Evolutionary conservation across 768 basidiomycete genomes (phyloP).

Genomic region (Mycena latifolia): DNA sequence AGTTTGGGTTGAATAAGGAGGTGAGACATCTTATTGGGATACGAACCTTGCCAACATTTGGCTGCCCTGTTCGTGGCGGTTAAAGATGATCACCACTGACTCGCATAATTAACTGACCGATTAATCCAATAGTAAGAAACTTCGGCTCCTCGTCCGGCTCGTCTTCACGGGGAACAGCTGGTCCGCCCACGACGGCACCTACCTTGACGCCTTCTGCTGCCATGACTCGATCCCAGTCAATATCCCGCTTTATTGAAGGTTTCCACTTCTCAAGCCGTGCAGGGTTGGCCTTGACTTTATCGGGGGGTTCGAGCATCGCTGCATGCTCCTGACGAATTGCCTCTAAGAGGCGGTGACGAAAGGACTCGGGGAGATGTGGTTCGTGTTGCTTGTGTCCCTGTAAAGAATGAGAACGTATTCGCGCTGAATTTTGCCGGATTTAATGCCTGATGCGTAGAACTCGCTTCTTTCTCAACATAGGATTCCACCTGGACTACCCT

Average conservation of each 20-base stretch:
- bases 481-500: constrained; percentile 83
- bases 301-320: constrained; percentile 77
- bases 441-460: constrained; percentile 50
- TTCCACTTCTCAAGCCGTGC: constrained; percentile 71
- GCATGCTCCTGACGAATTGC: constrained; percentile 76
- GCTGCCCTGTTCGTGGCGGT: constrained; percentile 72
- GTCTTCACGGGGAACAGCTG: constrained; percentile 48
- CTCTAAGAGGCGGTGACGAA: constrained; percentile 72
- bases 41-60: constrained; percentile 83
- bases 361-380: constrained; percentile 76
- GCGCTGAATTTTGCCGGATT: neutral
- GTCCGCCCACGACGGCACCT: constrained; percentile 58
- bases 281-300: constrained; percentile 60
- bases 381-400: constrained; percentile 61
- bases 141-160: constrained; percentile 59
- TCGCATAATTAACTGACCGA: constrained; percentile 59
- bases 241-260: constrained; percentile 68
- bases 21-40: neutral
- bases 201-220: constrained; percentile 57
- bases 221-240: constrained; percentile 83
- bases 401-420: neutral
- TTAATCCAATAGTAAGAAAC: constrained; percentile 83
- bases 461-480: constrained; percentile 67
- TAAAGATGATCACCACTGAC: neutral
- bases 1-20: neutral